A percentile compares a stretch with the other conserved stretches of the same genome.
Conservation (phyloP, 2,329 filamentous ascomycete genomes). For the Trichoderma sp. region DNA sequence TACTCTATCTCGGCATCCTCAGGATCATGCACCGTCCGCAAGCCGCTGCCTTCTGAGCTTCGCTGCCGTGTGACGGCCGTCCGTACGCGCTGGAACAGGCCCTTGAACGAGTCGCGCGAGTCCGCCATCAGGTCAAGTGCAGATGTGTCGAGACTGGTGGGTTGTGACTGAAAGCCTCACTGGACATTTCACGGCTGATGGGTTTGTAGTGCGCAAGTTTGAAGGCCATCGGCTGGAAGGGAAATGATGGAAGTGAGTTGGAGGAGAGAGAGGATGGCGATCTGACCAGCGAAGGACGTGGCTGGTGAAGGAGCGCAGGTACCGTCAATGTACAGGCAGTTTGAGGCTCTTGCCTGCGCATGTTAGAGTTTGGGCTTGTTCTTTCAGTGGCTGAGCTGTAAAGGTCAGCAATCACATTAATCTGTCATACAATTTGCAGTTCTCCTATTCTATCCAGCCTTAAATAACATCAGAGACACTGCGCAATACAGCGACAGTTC, state of each 20-base stretch:
- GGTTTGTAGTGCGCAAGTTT: background rate
- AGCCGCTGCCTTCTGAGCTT: conserved; percentile 30
- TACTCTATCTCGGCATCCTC: conserved; percentile 35
- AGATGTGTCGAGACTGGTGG: background rate
- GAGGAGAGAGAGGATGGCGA: conserved; percentile 6
- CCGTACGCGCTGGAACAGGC: conserved; percentile 34
- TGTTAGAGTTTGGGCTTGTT: background rate
- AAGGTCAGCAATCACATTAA: background rate
- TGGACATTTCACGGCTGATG: background rate
- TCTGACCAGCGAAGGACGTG: conserved; percentile 17
- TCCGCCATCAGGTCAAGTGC: conserved; percentile 31
- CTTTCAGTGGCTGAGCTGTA: conserved; percentile 11
- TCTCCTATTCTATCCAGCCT: background rate
- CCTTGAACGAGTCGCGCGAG: conserved; percentile 32
- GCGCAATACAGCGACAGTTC: background rate
- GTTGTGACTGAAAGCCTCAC: background rate
- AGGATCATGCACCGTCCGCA: conserved; percentile 33
- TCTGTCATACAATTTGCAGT: background rate
- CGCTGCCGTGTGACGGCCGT: conserved; percentile 32
- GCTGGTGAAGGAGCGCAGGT: conserved; percentile 15
- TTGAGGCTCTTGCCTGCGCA: background rate
- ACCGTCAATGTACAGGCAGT: background rate
- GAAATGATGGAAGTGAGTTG: background rate
- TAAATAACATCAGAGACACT: background rate
- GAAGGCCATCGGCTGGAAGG: background rate